Percentiles rank a stretch among this genome's conserved stretches.
Conservation (phyloP, 2,329 filamentous ascomycete species). For the Botrytis elliptica region DNA sequence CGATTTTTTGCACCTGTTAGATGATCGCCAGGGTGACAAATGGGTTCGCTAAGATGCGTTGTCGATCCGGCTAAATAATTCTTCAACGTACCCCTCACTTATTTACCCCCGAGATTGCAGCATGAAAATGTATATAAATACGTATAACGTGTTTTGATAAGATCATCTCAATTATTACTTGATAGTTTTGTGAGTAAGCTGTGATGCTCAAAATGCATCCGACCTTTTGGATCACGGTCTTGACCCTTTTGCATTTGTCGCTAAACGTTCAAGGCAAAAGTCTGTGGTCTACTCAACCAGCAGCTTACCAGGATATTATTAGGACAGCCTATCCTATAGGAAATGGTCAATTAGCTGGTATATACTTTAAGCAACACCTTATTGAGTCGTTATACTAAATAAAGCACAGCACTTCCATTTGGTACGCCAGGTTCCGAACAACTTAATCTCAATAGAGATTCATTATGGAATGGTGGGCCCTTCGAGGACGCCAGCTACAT, state of each 20-base stretch:
- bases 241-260: not conserved
- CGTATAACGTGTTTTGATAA: not conserved
- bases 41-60: not conserved
- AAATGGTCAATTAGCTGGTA: conserved; percentile 49
- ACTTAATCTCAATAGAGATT: conserved; percentile 50
- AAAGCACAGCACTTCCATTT: conserved; percentile 42
- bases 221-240: not conserved
- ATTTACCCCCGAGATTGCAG: not conserved
- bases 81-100: conserved; percentile 2
- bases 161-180: not conserved
- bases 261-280: conserved; percentile 1
- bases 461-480: conserved; percentile 43
- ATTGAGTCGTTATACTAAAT: not conserved
- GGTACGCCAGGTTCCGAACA: conserved; percentile 42
- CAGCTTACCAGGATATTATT: conserved; percentile 32
- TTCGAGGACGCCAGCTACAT: conserved; percentile 31
- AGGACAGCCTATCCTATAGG: conserved; percentile 47
- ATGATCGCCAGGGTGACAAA: not conserved
- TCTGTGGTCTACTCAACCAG: conserved; percentile 27
- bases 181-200: not conserved
- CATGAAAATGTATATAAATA: not conserved
- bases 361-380: not conserved
- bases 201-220: not conserved
- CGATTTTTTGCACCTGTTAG: not conserved
- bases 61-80: conserved; percentile 4